phyloP scores from a whole-genome alignment of 2,329 filamentous ascomycete species.

The Xylariomycetidae sp. region DNA sequence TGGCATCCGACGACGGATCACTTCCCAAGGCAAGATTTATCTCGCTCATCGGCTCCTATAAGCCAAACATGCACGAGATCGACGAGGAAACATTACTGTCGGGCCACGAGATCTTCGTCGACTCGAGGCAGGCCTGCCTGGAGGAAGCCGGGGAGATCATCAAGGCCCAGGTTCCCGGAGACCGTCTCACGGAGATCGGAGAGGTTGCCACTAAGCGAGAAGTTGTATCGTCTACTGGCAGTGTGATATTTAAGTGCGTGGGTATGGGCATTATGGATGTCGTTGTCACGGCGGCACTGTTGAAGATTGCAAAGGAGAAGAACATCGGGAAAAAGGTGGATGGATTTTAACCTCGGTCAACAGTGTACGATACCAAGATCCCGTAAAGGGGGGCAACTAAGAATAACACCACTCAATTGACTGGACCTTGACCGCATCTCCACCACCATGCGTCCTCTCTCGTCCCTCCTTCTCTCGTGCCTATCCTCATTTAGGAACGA shows the following conservation, averaged over 20 bases:
- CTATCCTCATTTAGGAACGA: too few species aligned
- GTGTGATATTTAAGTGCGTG: conserved; percentile 19
- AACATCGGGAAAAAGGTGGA: conserved; percentile 1
- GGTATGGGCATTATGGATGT: conserved; percentile 30
- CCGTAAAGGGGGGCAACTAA: too few species aligned
- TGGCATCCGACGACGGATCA: conserved; percentile 28
- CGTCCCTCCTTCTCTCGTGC: too few species aligned
- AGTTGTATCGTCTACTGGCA: conserved; percentile 14
- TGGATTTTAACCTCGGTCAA: conserved; percentile 1
- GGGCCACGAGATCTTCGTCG: conserved; percentile 37
- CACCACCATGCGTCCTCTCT: too few species aligned
- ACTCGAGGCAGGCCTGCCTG: conserved; percentile 55
- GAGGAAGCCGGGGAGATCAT: conserved; percentile 64
- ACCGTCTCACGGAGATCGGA: conserved; percentile 63
- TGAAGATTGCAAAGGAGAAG: conserved; percentile 21
- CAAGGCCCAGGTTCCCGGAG: conserved; percentile 51
- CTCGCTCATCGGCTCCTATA: conserved; percentile 49
- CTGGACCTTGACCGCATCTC: too few species aligned
- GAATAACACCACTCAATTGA: too few species aligned
- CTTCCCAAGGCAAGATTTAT: conserved; percentile 36
- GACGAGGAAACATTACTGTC: conserved; percentile 54
- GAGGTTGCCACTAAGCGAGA: conserved; percentile 6
- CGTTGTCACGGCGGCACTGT: conserved; percentile 23
- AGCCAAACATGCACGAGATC: conserved; percentile 61
- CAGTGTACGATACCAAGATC: too few species aligned